These are phyloP conservation scores for Myxozyma neotropica DNA, from an alignment of 805 yeast species.

Conservation along the genomic window DNA sequence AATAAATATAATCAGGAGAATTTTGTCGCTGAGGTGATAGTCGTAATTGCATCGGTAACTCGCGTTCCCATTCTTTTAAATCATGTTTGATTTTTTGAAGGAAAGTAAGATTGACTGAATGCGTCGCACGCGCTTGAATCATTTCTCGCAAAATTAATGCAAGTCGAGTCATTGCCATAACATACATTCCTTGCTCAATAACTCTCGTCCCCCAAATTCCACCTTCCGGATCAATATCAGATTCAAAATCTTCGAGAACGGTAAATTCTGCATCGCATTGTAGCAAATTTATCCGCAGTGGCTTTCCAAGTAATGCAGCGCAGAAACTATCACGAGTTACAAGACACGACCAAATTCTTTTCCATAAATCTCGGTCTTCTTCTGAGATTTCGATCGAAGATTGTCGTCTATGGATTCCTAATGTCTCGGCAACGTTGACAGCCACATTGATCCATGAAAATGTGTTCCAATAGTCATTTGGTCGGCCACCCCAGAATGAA, in stretches of 20 bases:
- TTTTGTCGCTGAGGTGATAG: not conserved
- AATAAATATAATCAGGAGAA: not conserved
- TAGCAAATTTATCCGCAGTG: constrained; percentile 22
- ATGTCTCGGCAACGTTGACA: constrained; percentile 28
- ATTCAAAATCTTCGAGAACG: constrained; percentile 10
- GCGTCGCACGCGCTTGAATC: constrained; percentile 6
- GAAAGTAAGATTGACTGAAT: constrained; percentile 1
- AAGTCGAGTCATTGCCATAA: too few relatives aligned
- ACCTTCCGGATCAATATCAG: constrained; percentile 5
- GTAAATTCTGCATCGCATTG: constrained; percentile 22
- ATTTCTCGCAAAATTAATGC: too few relatives aligned
- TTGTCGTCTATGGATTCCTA: constrained; percentile 19
- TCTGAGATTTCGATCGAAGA: constrained; percentile 10
- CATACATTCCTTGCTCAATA: too few relatives aligned
- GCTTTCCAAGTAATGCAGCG: constrained; percentile 24
- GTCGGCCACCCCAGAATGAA: constrained; percentile 29
- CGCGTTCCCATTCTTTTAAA: not conserved
- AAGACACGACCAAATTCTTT: constrained; percentile 24
- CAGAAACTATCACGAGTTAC: constrained; percentile 24
- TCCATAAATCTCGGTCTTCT: constrained; percentile 16
- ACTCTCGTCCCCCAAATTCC: too few relatives aligned
- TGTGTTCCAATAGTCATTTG: constrained; percentile 30
- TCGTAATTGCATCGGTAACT: not conserved
- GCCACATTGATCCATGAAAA: constrained; percentile 26
- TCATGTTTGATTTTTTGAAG: not conserved